Evolutionary conservation across 257 asterid species (phyloP), one percentile per base, ranked within the genome.

Genomic region (Nicotiana sylvestris): DNA sequence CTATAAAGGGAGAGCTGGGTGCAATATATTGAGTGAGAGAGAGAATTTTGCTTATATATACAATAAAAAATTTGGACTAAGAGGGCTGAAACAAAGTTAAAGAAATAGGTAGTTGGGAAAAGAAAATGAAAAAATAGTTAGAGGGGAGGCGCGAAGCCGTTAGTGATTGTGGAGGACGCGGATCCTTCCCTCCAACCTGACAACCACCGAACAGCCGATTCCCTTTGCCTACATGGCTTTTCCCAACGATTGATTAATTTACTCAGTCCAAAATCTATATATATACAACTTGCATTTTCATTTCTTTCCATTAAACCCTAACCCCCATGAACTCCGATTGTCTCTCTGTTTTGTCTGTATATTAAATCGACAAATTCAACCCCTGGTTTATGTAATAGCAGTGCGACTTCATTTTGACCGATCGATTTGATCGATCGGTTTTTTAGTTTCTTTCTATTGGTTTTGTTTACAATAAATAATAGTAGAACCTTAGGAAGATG

Each of bases 401-500:
- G 21, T 12, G 15, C 37, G 7, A 70, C 15, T 27, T 74, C 80
- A 5, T 18, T 55, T 80, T 65, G 27, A 64, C 43, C 77, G 78
- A 81, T 72, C 60, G 60, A 43, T 43, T 43, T 43, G 49, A 43
- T 43, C 49, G 32, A 16, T 65, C 62, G 79, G 79, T 39, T 46
- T 72, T 39, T 18, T 72, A 11, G 12, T 21, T 70, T 9, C 51
- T 27, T 51, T 2, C 32, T 29, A 10, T 32, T 1, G 43, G 9
- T 29, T 32, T 29, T 35, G 11, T 8, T 29, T 17, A 60, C 46
- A 11, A 21, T 32, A 32, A 66, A 60, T 5, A n/a, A 21, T 32
- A 32, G 46, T 68, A 33, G 12, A 61, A 60, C 57, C 21, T 60
- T 13, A 66, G 15, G 7, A 85, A 62, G 80, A 92, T 92, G 97